Conservation (phyloP, 352 stramenopile species). For the Globisporangium iwayamae region DNA sequence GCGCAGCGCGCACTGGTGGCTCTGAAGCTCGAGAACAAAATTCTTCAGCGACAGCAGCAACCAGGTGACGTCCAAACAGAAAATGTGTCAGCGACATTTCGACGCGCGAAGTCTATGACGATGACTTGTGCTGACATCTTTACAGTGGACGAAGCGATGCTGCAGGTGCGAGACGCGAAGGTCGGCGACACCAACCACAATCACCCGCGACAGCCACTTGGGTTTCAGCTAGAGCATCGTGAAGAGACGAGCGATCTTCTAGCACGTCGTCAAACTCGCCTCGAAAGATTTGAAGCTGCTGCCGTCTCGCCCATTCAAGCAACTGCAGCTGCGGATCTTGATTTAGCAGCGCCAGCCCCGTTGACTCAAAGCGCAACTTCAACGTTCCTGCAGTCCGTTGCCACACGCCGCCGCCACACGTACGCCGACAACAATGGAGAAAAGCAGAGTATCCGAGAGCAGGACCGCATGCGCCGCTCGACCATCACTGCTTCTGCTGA, state of each 20-base stretch:
- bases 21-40: constrained; percentile 35
- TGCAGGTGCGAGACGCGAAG: neutral
- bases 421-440: constrained; percentile 19
- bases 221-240: neutral
- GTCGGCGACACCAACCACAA: neutral
- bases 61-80: neutral
- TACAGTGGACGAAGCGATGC: constrained; percentile 4
- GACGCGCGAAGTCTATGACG: constrained; percentile 9
- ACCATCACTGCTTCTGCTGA: constrained; percentile 4
- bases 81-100: neutral
- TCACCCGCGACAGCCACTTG: neutral
- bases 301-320: constrained; percentile 3
- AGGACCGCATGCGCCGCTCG: constrained; percentile 11
- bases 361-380: neutral
- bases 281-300: neutral
- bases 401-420: constrained; percentile 17
- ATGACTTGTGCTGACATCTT: constrained; percentile 16
- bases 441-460: neutral
- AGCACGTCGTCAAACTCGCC: neutral
- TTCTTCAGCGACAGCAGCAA: constrained; percentile 18
- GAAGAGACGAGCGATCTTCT: neutral
- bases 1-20: constrained; percentile 26
- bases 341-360: neutral
- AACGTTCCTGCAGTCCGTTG: constrained; percentile 12
- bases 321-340: neutral